Base-by-base conservation (phyloP, 2,329 filamentous ascomycete species). In the Hymenoscyphus infarciens region DNA sequence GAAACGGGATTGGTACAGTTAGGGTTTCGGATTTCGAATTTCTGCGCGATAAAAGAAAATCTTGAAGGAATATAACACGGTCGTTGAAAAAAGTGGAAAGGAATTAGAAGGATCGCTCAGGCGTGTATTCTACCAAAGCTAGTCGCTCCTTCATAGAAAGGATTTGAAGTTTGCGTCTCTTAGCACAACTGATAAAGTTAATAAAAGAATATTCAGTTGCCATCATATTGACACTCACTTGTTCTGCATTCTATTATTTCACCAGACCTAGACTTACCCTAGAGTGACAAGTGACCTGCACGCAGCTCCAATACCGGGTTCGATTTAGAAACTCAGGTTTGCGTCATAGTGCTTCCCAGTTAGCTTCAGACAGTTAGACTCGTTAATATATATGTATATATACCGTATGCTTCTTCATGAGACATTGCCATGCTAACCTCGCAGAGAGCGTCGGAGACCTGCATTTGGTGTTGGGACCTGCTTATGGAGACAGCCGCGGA, bases 61-160 rank as follows among this genome's bases (percentile, higher is more conserved):
- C 13, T 58, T 58, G 33, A 7, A 25, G 38, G 35, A 31, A 22
- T 59, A 52, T 25, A 29, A 38, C 25, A 59, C 19, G 27, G 22
- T 52, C 57, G n/a, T 33, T 55, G 15, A 56, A 29, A 33, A 33
- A 49, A 22, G 6, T 49, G 19, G 25, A 25, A 25, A 19, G 15
- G 35, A 45, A 27, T 58, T 60, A 54, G 57, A 54, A 59, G 16
- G 39, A 53, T 38, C 57, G 29, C 57, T 38, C 57, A 60, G 39
- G 54, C 27, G 53, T 57, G 54, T 57, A 61, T 57, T 52, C 55
- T 57, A 49, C n/a, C 33, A 22, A 57, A 19, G 27, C 57, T 38
- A 15, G 31, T 39, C 31, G 19, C 8, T 52, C 27, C 22, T 27
- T 49, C 42, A 35, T 38, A 38, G 38, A 39, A 25, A 27, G 25